A percentile compares a stretch with the other conserved stretches of the same genome.
Conservation (phyloP, 257 asterid species). For the Echium plantagineum region DNA sequence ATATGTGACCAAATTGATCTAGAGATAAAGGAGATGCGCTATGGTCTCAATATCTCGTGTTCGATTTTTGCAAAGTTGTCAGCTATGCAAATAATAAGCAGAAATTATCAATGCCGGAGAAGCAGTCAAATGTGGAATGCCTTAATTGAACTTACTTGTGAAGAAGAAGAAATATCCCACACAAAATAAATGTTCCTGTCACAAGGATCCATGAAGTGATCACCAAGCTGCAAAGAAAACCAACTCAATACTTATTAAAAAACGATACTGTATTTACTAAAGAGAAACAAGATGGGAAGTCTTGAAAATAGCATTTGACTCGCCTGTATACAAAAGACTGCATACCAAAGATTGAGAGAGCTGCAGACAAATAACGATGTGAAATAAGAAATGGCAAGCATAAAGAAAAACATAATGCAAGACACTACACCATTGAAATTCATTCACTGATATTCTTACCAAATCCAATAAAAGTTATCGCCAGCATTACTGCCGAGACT, state of each 20-base stretch:
- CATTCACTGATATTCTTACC: conserved; percentile 30
- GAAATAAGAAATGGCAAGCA: conserved; percentile 10
- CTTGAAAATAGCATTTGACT: conserved; percentile 18
- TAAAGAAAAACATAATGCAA: background rate
- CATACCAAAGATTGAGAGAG: conserved; percentile 70
- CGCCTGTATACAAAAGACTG: conserved; percentile 69
- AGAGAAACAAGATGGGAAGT: background rate
- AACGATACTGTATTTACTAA: too few species aligned
- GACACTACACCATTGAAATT: background rate
- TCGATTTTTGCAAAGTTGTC: too few species aligned
- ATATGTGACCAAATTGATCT: too few species aligned
- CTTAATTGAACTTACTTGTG: conserved; percentile 48
- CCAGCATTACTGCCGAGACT: conserved; percentile 78
- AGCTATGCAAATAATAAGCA: too few species aligned
- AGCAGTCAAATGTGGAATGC: too few species aligned
- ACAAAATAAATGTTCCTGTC: conserved; percentile 65
- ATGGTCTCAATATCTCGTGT: too few species aligned
- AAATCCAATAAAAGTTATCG: conserved; percentile 71
- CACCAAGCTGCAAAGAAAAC: conserved; percentile 59
- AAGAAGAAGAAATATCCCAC: conserved; percentile 79
- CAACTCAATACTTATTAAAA: too few species aligned
- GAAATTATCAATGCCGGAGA: too few species aligned
- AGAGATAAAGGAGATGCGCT: too few species aligned
- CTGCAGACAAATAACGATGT: conserved; percentile 31
- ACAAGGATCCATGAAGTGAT: conserved; percentile 80